phyloP scores from a whole-genome alignment of 1,284 basidiomycete species.

The Trichosporon coremiiforme region DNA sequence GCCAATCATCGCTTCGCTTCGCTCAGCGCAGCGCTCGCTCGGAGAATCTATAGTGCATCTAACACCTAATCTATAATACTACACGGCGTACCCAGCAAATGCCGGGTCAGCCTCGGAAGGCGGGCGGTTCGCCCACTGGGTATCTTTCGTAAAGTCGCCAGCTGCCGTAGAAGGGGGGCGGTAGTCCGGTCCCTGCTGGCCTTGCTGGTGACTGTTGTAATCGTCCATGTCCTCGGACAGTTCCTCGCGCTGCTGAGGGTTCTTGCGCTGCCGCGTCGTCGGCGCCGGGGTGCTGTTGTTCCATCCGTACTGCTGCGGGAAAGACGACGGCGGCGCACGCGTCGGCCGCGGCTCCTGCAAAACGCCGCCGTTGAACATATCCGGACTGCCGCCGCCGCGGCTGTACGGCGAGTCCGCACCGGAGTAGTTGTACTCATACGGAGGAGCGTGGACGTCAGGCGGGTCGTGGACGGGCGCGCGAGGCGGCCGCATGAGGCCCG shows the following conservation, averaged over 20 bases:
- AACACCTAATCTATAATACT: slow-evolving; percentile 6
- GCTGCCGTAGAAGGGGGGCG: slow-evolving; percentile 1
- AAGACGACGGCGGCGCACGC: not conserved
- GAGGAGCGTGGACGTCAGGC: not conserved
- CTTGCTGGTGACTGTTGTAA: not conserved
- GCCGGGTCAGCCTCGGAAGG: slow-evolving; percentile 13
- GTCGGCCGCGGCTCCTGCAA: not conserved
- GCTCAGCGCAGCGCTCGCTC: not conserved
- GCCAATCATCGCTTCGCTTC: not conserved
- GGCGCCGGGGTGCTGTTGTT: not conserved
- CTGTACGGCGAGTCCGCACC: slow-evolving; percentile 9
- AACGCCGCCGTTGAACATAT: not conserved
- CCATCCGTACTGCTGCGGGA: slow-evolving; percentile 8
- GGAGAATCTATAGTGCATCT: not conserved
- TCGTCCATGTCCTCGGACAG: slow-evolving; percentile 1
- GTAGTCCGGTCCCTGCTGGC: not conserved
- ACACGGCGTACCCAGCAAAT: slow-evolving; percentile 10
- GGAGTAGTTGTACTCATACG: not conserved
- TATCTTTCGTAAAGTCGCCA: slow-evolving; percentile 12
- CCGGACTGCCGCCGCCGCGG: slow-evolving; percentile 1
- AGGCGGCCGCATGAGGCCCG: not conserved
- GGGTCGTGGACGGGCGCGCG: slow-evolving; percentile 2
- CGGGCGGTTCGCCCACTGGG: slow-evolving; percentile 12
- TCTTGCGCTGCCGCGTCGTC: not conserved
- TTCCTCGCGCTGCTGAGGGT: not conserved